Percentiles rank a stretch among this genome's conserved stretches.
Evolutionary conservation across 768 basidiomycete species (phyloP).

Genomic region (Kwoniella newhampshirensis): DNA sequence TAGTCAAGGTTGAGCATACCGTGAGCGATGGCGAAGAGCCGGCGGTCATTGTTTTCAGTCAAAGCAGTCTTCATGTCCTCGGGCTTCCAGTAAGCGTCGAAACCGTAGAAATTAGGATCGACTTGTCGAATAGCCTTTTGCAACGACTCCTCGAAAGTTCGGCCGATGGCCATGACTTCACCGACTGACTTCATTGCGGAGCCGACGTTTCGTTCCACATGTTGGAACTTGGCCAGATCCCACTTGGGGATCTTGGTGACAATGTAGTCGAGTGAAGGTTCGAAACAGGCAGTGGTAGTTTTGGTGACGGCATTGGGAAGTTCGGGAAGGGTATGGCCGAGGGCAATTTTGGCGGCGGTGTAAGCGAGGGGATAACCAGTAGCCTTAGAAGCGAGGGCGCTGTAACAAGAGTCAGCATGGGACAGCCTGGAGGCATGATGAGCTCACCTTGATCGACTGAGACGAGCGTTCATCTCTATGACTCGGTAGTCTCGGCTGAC

Average conservation of each 20-base stretch:
- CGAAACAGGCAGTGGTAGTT: constrained; percentile 98
- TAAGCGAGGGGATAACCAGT: constrained; percentile 99
- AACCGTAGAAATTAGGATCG: constrained; percentile 93
- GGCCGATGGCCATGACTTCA: constrained; percentile 99
- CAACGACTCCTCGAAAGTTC: constrained; percentile 96
- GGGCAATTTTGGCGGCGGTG: constrained; percentile 97
- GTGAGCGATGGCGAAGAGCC: constrained; percentile 94
- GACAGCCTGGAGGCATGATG: background rate
- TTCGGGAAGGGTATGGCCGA: constrained; percentile 95
- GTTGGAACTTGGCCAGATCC: constrained; percentile 96
- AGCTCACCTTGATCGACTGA: constrained; percentile 67
- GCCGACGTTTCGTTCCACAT: constrained; percentile 91
- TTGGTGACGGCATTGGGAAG: constrained; percentile 98
- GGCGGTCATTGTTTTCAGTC: constrained; percentile 84
- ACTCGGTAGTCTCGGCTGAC: constrained; percentile 91
- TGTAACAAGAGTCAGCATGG: constrained; percentile 44
- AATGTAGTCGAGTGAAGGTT: constrained; percentile 97
- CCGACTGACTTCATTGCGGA: constrained; percentile 99
- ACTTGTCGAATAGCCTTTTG: constrained; percentile 98
- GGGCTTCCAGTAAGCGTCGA: constrained; percentile 87
- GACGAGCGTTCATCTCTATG: constrained; percentile 94
- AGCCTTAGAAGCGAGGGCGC: constrained; percentile 95
- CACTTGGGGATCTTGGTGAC: constrained; percentile 99
- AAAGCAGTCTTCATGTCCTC: constrained; percentile 81
- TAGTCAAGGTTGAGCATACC: constrained; percentile 94